Evolutionary conservation across 2,329 filamentous ascomycete genomes (phyloP), one percentile per base, ranked within the genome.

Genomic region (Claviceps digitariae): DNA sequence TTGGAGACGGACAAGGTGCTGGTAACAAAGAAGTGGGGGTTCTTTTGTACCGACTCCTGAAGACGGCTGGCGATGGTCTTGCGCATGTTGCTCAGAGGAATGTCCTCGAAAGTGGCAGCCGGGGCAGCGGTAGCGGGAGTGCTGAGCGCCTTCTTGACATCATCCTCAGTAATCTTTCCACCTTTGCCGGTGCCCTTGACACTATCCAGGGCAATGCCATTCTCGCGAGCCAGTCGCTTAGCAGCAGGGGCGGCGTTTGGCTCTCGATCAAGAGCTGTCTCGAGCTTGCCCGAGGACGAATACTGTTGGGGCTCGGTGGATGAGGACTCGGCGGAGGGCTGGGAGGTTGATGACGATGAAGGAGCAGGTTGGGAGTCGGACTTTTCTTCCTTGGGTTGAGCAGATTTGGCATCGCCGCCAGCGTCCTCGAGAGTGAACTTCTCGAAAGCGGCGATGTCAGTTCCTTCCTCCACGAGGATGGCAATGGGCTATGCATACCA

Each of bases 21-120:
- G 63, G 88, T 88, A 64, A 98, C 91, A 69, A 91, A 98, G 82
- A 95, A 98, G 80, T 97, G 93, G 56, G 93, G 93, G 80, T 96
- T 97, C 73, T 91, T 84, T 72, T 87, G 82, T 70, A 88, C 80
- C 45, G 91, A 97, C 75, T 95, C 68, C 66, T 84, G 84, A 56
- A 98, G 86, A 62, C 93, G 89, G 72, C 74, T 83, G 70, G 93
- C 93, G 69, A 98, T 98, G 61, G 87, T 90, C 83, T 96, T 97
- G 77, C 93, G 90, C 93, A 98, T 98, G 69, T 86, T 86, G 65
- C 79, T 86, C 62, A 90, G 81, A 58, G 90, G 87, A 57, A 81
- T 81, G 67, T 98, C 93, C 72, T 90, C 84, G 73, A 87, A 97
- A 55, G 79, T 73, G 56, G 88, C 78, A 48, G 75, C 81, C 55